Evolutionary conservation across 352 stramenopile genomes (phyloP), one percentile per base, ranked within the genome.

Genomic region (Phytopythium ostracodes): DNA sequence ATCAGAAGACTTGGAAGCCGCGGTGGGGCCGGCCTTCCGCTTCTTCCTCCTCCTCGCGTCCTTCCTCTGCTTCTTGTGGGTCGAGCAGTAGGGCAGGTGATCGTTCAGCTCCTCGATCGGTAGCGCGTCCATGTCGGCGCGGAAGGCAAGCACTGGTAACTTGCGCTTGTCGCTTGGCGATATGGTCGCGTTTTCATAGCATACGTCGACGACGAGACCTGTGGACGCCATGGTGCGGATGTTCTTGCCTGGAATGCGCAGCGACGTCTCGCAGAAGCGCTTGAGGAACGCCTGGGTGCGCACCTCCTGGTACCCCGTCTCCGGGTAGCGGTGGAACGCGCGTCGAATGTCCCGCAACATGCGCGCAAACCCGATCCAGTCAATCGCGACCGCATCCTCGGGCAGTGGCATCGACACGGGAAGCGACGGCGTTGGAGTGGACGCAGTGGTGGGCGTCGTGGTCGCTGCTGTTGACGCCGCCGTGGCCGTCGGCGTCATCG

Each of bases 71-170:
- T 84, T 80, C 62, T 87, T 90, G 60, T 86, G 69, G 22, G 77
- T 89, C 14, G 85, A 94, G 54, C 79, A 89, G 56, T 92, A 92
- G 3, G 83, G 75, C 63, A 94, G 65, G 64, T 92, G 80, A 18
- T 89, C 72, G 53, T 92, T 94, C 56, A 87, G 60, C 60, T 95
- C 86, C 64, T 90, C 68, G 66, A 99, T 98, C 5, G 95, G 94
- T 17, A 98, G 69, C 17, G 91, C 95, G 71, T 99, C 96, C 89
- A 99, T 99, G 70, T 99, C 96, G 10, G 96, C 92, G 47, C 96
- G 83, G 53, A 99, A 88, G 5, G 96, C 84, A 8, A 99, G 63
- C 51, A 96, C 96, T 1, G 91, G 93, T 15, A 84, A 53, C 58
- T 84, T 85, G 50, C 80, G 73, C 38, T 81, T 78, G 35, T 91